Evolutionary conservation across 2,329 filamentous ascomycete species (phyloP).

Genomic region (Colletotrichum orchidophilum): DNA sequence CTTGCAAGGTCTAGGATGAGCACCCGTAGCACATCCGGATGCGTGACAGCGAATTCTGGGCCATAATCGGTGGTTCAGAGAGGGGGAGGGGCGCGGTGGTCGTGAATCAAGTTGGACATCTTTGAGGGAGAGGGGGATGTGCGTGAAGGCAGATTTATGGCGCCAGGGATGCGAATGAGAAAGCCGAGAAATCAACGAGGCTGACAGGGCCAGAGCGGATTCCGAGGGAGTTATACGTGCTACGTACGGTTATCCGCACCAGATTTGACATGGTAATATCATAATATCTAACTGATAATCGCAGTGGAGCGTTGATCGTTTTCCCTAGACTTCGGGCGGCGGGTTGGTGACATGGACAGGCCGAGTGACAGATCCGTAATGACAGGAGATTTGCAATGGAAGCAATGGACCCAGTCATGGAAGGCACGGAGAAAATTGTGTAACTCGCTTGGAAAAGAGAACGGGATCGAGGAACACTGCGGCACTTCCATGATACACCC

Average conservation of each 20-base stretch:
- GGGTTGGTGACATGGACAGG: background rate
- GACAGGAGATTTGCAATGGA: slow-evolving; percentile 9
- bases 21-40: background rate
- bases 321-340: background rate
- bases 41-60: background rate
- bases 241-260: background rate
- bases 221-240: background rate
- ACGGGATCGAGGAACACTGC: background rate
- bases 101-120: background rate
- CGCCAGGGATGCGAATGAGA: background rate
- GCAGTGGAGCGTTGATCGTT: background rate
- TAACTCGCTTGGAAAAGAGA: slow-evolving; percentile 6
- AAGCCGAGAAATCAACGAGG: slow-evolving; percentile 4
- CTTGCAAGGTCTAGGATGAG: background rate
- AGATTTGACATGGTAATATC: background rate
- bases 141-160: background rate
- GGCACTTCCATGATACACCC: background rate
- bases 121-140: slow-evolving; percentile 2
- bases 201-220: background rate
- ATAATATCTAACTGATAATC: background rate
- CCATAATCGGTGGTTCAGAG: background rate
- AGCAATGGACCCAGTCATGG: slow-evolving; percentile 8
- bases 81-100: background rate
- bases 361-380: background rate
- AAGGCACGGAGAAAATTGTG: slow-evolving; percentile 15